A percentile compares a stretch with the other conserved stretches of the same genome.
Evolutionary conservation across 305 asterid genomes (phyloP).

Genomic region (Fraxinus dipetala): DNA sequence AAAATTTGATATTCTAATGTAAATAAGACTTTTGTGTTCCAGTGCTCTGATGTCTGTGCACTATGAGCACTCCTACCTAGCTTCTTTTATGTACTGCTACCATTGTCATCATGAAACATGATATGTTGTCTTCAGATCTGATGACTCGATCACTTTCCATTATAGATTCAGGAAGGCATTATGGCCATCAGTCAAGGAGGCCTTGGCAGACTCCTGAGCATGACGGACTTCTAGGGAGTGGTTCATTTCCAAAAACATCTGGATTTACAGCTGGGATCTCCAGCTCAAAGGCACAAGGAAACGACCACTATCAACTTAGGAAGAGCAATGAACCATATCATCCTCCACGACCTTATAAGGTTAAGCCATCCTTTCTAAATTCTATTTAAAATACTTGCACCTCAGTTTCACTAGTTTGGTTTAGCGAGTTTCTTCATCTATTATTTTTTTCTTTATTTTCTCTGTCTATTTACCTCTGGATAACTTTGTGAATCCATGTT

Average conservation of each 20-base stretch:
- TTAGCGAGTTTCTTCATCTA: neutral
- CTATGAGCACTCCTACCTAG: neutral
- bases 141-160: slow-evolving; percentile 18
- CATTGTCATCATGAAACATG: neutral
- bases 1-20: neutral
- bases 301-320: slow-evolving; percentile 62
- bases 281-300: slow-evolving; percentile 52
- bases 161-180: slow-evolving; percentile 75
- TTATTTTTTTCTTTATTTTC: neutral
- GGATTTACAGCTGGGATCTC: slow-evolving; percentile 60
- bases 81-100: neutral
- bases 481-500: neutral
- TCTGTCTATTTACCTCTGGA: neutral
- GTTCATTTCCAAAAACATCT: slow-evolving; percentile 85
- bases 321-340: slow-evolving; percentile 82
- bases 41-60: neutral
- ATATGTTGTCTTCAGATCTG: neutral
- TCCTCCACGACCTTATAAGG: slow-evolving; percentile 99
- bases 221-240: slow-evolving; percentile 98
- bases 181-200: slow-evolving; percentile 56
- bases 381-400: neutral
- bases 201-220: slow-evolving; percentile 88
- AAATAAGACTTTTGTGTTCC: neutral
- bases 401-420: neutral
- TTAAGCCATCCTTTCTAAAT: slow-evolving; percentile 21